Evolutionary conservation across 1,284 basidiomycete genomes (phyloP).

Genomic region (Apiotrichum brassicae): DNA sequence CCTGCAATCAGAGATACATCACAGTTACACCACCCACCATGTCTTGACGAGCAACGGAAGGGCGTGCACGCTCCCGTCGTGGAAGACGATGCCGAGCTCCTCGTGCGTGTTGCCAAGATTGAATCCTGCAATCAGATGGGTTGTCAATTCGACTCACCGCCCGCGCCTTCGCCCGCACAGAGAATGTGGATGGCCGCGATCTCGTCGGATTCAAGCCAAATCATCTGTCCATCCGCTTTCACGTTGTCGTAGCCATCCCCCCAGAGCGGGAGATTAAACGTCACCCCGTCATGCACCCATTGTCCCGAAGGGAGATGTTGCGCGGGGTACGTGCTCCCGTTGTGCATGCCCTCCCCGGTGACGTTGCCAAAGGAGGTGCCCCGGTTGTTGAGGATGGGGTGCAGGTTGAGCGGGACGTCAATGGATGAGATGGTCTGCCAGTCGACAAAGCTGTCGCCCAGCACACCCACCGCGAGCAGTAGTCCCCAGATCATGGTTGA

Average conservation of each 20-base stretch:
- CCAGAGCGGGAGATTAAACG: conserved; percentile 4
- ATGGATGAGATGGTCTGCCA: too few species aligned
- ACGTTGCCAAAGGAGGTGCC: conserved; percentile 6
- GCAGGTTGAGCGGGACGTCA: conserved; percentile 25
- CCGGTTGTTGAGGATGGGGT: conserved; percentile 13
- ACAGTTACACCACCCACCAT: conserved; percentile 3
- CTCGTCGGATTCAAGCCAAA: conserved; percentile 2
- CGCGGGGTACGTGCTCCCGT: conserved; percentile 12
- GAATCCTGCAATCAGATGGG: conserved; percentile 1
- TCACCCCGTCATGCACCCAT: conserved; percentile 11
- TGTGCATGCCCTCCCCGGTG: conserved; percentile 6
- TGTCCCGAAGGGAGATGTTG: conserved; percentile 4
- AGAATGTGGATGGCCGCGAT: conserved; percentile 8
- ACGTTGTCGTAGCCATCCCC: conserved; percentile 2
- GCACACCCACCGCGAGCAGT: too few species aligned
- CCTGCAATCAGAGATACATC: neutral
- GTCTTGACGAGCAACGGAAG: conserved; percentile 14
- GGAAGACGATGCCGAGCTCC: conserved; percentile 6
- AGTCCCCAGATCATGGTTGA: too few species aligned
- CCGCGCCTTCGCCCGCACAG: conserved; percentile 13
- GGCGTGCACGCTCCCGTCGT: neutral
- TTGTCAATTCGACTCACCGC: neutral
- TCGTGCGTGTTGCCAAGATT: conserved; percentile 10
- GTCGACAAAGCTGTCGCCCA: neutral
- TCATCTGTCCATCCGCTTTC: neutral